Conservation (phyloP, 1,139 yeast species). For the Blastobotrys illinoisensis region DNA sequence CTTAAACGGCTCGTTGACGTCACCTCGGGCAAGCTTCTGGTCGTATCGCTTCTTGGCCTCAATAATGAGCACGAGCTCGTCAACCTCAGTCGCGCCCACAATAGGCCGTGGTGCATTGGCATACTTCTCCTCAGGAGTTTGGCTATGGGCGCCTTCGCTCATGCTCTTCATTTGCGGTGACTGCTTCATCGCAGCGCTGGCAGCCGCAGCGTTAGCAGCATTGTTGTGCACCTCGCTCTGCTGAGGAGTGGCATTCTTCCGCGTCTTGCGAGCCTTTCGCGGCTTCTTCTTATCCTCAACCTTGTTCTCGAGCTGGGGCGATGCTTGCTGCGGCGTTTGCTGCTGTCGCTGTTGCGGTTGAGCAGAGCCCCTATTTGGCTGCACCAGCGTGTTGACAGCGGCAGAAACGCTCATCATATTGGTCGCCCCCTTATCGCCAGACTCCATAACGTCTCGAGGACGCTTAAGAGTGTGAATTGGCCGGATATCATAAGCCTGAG, state of each 20-base stretch:
- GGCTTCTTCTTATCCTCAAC: slow-evolving; percentile 1
- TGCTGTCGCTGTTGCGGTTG: background rate
- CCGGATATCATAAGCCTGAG: background rate
- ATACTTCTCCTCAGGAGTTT: background rate
- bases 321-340: background rate
- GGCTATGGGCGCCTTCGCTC: background rate
- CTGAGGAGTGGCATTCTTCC: background rate
- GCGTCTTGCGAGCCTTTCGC: background rate
- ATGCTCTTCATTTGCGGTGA: slow-evolving; percentile 4
- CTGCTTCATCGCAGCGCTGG: background rate
- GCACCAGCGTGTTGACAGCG: background rate
- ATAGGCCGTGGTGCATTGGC: slow-evolving; percentile 39
- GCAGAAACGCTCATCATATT: slow-evolving; percentile 6
- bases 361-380: background rate
- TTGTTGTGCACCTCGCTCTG: background rate
- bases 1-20: slow-evolving; percentile 23
- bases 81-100: slow-evolving; percentile 82
- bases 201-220: background rate
- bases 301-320: background rate
- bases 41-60: slow-evolving; percentile 80
- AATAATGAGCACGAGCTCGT: slow-evolving; percentile 81
- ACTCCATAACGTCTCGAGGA: background rate
- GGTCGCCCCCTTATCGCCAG: background rate
- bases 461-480: background rate
- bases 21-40: slow-evolving; percentile 26